Evolutionary conservation across 2,329 filamentous ascomycete genomes (phyloP).

Genomic region (Talaromyces sp.): DNA sequence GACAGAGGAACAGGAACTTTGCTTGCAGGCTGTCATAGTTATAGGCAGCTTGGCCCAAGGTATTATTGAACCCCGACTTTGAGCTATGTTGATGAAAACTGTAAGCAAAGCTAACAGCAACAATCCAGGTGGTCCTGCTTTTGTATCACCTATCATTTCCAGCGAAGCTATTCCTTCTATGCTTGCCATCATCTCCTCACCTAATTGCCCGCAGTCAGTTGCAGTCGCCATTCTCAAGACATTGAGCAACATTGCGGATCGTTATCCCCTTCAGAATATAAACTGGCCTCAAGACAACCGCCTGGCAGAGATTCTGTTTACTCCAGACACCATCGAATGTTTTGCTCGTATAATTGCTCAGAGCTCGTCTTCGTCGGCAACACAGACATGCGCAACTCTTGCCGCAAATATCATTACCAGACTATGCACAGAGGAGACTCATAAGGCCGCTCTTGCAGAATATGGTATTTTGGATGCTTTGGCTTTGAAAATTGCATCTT

Average conservation of each 20-base stretch:
- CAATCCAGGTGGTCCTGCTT: constrained; percentile 68
- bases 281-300: constrained; percentile 45
- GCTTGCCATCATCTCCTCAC: constrained; percentile 63
- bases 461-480: constrained; percentile 73
- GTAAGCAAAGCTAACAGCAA: constrained; percentile 18
- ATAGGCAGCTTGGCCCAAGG: constrained; percentile 79
- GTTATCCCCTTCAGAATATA: constrained; percentile 53
- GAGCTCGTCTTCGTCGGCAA: constrained; percentile 46
- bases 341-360: constrained; percentile 63
- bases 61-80: constrained; percentile 36
- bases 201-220: constrained; percentile 59
- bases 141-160: constrained; percentile 67
- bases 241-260: constrained; percentile 65
- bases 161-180: constrained; percentile 65
- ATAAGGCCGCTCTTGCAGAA: constrained; percentile 67
- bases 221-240: constrained; percentile 69
- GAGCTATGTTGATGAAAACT: not conserved
- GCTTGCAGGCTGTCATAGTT: constrained; percentile 77
- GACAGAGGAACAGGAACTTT: constrained; percentile 61
- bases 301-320: constrained; percentile 63
- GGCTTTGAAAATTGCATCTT: constrained; percentile 65
- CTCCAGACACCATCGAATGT: constrained; percentile 54
- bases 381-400: constrained; percentile 47
- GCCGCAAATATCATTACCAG: constrained; percentile 50
- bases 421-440: constrained; percentile 62